These are phyloP conservation scores for Trichoderma sp. DNA, from an alignment of 2,329 filamentous ascomycete species.

Conservation along the genomic window DNA sequence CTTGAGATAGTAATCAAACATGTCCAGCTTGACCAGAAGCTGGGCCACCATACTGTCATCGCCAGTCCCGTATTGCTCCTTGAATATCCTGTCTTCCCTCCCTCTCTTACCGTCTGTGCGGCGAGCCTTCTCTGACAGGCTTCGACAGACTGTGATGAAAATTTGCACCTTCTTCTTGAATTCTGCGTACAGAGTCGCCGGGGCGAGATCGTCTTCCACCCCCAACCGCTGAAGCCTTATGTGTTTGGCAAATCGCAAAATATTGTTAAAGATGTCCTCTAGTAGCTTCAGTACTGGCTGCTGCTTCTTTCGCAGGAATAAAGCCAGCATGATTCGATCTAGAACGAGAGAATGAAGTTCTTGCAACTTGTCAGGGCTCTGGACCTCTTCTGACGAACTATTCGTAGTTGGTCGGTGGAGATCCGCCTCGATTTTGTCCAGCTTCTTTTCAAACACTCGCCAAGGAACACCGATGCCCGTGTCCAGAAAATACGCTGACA, in stretches of 20 bases:
- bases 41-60: slow-evolving; percentile 63
- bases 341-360: slow-evolving; percentile 70
- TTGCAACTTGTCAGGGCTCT: slow-evolving; percentile 64
- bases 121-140: slow-evolving; percentile 62
- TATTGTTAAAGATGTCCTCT: slow-evolving; percentile 70
- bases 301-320: slow-evolving; percentile 74
- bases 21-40: slow-evolving; percentile 67
- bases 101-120: slow-evolving; percentile 35
- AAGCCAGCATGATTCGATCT: slow-evolving; percentile 69
- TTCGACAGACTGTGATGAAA: slow-evolving; percentile 71
- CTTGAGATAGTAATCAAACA: slow-evolving; percentile 62
- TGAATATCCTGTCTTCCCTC: slow-evolving; percentile 34
- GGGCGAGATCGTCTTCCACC: slow-evolving; percentile 9
- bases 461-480: slow-evolving; percentile 72
- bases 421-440: slow-evolving; percentile 61
- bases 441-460: slow-evolving; percentile 64
- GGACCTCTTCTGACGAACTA: slow-evolving; percentile 29
- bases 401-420: slow-evolving; percentile 47
- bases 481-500: slow-evolving; percentile 78
- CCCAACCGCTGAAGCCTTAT: slow-evolving; percentile 41
- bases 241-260: slow-evolving; percentile 68
- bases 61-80: slow-evolving; percentile 36
- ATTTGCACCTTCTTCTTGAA: slow-evolving; percentile 72
- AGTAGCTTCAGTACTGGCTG: slow-evolving; percentile 68
- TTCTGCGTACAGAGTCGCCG: slow-evolving; percentile 53